Evolutionary conservation across 768 basidiomycete genomes (phyloP).

Genomic region (Phanerodontia chrysosporium): DNA sequence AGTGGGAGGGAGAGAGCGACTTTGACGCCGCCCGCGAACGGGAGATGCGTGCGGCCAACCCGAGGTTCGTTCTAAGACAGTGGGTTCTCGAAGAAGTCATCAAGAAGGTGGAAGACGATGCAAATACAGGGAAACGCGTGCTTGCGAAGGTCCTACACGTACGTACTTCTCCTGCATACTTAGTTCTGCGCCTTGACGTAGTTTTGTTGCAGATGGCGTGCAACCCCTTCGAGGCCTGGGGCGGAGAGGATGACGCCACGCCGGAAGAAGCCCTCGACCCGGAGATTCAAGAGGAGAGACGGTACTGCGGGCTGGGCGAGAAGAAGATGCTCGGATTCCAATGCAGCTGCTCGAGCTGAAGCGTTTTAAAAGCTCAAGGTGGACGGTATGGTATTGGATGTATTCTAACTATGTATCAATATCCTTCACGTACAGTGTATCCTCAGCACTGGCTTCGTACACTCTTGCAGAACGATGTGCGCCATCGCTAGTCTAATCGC

Average conservation of each 20-base stretch:
- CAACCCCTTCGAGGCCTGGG: constrained; percentile 84
- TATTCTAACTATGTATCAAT: neutral
- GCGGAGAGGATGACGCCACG: constrained; percentile 57
- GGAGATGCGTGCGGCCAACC: constrained; percentile 65
- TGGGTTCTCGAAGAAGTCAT: constrained; percentile 97
- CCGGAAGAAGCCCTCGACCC: constrained; percentile 44
- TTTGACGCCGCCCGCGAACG: constrained; percentile 43
- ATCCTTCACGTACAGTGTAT: neutral
- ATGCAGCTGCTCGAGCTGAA: constrained; percentile 86
- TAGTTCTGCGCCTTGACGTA: neutral
- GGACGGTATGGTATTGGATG: neutral
- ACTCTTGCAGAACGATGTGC: no score
- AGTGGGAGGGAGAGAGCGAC: constrained; percentile 39
- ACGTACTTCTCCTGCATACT: constrained; percentile 24
- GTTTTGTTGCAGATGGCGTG: constrained; percentile 67
- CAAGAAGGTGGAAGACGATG: constrained; percentile 62
- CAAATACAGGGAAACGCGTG: constrained; percentile 55
- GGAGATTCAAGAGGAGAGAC: constrained; percentile 65
- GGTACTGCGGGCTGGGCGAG: constrained; percentile 76
- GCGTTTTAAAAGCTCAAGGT: neutral
- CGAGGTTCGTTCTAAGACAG: constrained; percentile 89
- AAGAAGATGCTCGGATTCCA: constrained; percentile 82
- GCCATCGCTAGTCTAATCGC: no score
- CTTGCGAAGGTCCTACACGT: constrained; percentile 83
- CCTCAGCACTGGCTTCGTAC: no score